Conservation (phyloP, 768 basidiomycete genomes). For the Trametes sanguinea region DNA sequence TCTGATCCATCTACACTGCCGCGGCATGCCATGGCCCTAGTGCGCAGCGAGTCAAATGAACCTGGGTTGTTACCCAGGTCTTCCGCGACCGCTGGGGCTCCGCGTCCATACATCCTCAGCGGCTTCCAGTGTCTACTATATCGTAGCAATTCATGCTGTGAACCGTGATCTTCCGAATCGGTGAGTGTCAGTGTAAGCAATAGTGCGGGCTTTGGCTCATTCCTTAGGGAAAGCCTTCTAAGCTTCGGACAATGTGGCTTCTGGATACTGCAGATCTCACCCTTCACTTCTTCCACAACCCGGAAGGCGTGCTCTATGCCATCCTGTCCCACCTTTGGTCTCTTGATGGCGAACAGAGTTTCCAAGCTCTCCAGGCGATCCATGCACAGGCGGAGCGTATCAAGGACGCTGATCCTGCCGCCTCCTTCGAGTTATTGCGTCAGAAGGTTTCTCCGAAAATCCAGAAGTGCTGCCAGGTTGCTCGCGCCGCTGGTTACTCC, state of each 20-base stretch:
- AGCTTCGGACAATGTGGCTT: neutral
- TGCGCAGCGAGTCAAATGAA: no score
- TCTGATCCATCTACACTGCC: no score
- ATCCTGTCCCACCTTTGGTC: conserved; percentile 20
- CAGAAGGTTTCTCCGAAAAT: conserved; percentile 5
- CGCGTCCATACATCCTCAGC: no score
- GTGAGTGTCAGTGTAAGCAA: no score
- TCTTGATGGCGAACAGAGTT: conserved; percentile 4
- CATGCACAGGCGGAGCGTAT: neutral
- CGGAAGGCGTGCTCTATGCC: neutral
- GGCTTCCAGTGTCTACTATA: no score
- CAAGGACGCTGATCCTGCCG: neutral
- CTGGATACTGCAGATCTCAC: neutral
- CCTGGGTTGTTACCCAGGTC: no score
- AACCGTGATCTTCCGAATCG: no score
- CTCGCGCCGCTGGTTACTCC: conserved; percentile 3
- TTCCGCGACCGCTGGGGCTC: no score
- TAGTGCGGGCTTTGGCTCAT: no score
- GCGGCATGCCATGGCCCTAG: no score
- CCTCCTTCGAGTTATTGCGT: neutral
- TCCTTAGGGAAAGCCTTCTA: no score
- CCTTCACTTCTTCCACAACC: neutral
- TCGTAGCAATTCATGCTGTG: no score
- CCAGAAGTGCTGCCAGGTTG: conserved; percentile 8
- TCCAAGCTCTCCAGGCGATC: conserved; percentile 8